Base-by-base conservation (phyloP, 23 red algal species). In the Cyanidium caldarium region DNA sequence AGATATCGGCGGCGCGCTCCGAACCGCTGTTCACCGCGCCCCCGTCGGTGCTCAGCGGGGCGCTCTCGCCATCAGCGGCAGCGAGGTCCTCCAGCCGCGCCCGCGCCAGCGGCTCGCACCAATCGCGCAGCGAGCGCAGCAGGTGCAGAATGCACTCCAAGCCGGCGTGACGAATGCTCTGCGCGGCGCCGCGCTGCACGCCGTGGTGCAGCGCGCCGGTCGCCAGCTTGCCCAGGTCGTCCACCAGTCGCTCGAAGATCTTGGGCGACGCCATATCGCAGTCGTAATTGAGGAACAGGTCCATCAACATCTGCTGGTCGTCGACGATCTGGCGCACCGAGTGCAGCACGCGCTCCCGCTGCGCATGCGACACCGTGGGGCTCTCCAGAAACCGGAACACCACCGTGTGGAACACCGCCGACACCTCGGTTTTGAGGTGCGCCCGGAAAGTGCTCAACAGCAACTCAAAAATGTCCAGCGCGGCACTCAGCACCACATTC, bases 251-350 rank as follows among this genome's bases (percentile, higher is more conserved):
- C 68, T 87, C 91, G 84, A 84, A 96, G 23, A 96, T 57, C 41
- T 96, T 86, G 14, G 82, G 68, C 25, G 83, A 87, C 39, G 71
- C 46, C 69, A 96, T 44, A 38, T 96, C 91, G 61, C 91, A 96
- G 37, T 96, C 91, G 37, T 96, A 96, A 42, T 96, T 96, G 36
- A 88, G 35, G 69, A 96, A 96, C 26, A 96, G 65, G 46, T 96
- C 91, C 20, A 79, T 80, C 36, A 96, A 45, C 3, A 83, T 68
- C 42, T 96, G 91, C 5, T 71, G 72, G 57, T 96, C 79, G 37
- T 35, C 35, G n/a, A 70, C 75, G 2, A 87, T 58, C 25, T 57
- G 67, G 35, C 61, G 71, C 1, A 88, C 61, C 30, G 86, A 30
- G 36, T 65, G 79, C 14, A 87, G 40, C 12, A 80, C 84, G 33